Evolutionary conservation across 2,329 filamentous ascomycete species (phyloP), one percentile per base, ranked within the genome.

Genomic region (Phyllosticta capitalensis): DNA sequence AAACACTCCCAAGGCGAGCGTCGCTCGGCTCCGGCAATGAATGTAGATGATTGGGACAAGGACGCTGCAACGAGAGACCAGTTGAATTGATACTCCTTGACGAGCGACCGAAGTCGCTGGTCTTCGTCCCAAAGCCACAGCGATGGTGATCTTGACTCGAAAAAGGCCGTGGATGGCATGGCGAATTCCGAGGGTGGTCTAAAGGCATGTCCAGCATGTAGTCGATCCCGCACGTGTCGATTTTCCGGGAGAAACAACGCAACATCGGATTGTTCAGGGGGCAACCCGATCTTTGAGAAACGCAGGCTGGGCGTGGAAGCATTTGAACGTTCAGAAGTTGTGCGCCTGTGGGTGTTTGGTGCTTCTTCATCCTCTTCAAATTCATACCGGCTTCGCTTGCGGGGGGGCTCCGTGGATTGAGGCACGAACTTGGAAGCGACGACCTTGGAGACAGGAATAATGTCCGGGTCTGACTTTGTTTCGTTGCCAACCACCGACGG

Each of bases 1-100:
- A 99, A 99, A 70, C 94, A 99, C 75, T 99, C 94, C 94, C 94
- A 99, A 0, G 92, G 91, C 2, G 92, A 97, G 54, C 94, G 84
- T 63, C 94, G 83, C 70, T 97, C 92, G 10, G 90, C 85, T 1
- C 90, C 90, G 20, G 92, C 92, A n/a, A 85, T 82, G 68, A 90
- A 95, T 14, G 85, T 71, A 0, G 90, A 95, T 56, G 84, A 84
- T 17, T 87, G 81, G 1, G 84, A 81, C 57, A 97, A 77, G 61
- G 92, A 86, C 65, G 84, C 89, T 1, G 92, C 89, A 58, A 97
- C 96, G 5, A 99, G 79, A 2, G 91, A 95, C 94, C 94, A 99
- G 67, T 99, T 99, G 77, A 96, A 97, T 0, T 90, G 90, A 68
- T 94, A 95, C 63, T 97, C 90, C 66, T 90, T 88, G 19, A 96